Conservation (phyloP, 495 filamentous ascomycete species). For the Talaromyces trachyspermus region DNA sequence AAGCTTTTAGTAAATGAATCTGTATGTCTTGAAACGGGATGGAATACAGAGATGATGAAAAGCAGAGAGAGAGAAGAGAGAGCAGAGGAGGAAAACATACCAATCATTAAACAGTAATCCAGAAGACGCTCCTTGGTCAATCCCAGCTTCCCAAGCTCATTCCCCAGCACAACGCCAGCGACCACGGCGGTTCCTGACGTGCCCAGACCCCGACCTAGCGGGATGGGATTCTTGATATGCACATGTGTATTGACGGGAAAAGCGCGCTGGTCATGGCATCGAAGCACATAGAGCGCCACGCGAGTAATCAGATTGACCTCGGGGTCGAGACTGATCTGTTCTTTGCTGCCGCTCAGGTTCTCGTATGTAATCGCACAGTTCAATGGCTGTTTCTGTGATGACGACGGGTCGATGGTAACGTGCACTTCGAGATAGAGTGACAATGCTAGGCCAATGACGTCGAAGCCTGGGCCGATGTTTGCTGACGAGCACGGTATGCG, state of each 20-base stretch:
- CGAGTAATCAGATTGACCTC: slow-evolving; percentile 86
- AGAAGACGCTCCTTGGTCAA: slow-evolving; percentile 76
- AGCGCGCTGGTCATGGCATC: slow-evolving; percentile 73
- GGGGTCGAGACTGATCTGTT: slow-evolving; percentile 67
- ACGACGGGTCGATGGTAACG: slow-evolving; percentile 56
- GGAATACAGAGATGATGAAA: too few species aligned
- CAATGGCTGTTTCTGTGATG: slow-evolving; percentile 43
- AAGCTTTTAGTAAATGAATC: background rate
- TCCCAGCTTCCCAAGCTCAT: slow-evolving; percentile 75
- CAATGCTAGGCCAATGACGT: slow-evolving; percentile 90
- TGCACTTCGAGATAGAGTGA: slow-evolving; percentile 82
- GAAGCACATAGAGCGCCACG: slow-evolving; percentile 83
- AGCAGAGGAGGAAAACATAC: slow-evolving; percentile 23
- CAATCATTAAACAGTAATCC: slow-evolving; percentile 94
- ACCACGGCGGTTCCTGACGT: slow-evolving; percentile 93
- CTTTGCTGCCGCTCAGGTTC: slow-evolving; percentile 64
- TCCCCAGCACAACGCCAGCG: slow-evolving; percentile 83
- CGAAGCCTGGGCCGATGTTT: slow-evolving; percentile 95
- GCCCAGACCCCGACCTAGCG: slow-evolving; percentile 80
- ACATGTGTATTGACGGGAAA: slow-evolving; percentile 85
- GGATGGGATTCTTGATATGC: slow-evolving; percentile 89
- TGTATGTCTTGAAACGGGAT: too few species aligned
- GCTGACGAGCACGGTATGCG: slow-evolving; percentile 81
- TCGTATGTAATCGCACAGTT: slow-evolving; percentile 90
- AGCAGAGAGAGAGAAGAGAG: too few species aligned